Percentiles rank a stretch among this genome's conserved stretches.
Conservation (phyloP, 148 eudicot species). For the Fagopyrum esculentum region DNA sequence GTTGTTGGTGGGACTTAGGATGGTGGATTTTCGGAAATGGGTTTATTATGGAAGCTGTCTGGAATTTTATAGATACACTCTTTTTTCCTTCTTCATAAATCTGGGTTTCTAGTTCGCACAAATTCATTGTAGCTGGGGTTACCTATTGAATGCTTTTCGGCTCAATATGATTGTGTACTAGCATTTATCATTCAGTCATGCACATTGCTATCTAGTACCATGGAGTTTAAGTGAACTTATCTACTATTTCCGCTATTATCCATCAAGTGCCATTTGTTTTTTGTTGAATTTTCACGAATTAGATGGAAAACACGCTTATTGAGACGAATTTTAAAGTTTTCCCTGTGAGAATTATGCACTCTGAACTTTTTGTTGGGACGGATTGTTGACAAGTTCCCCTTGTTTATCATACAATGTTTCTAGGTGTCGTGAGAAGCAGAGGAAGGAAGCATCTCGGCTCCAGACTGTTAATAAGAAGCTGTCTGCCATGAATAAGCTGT, state of each 20-base stretch:
- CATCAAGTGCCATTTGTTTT: not conserved
- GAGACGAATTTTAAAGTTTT: not conserved
- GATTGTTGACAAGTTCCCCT: not conserved
- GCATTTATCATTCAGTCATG: not conserved
- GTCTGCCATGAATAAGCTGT: constrained; percentile 54
- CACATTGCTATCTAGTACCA: not conserved
- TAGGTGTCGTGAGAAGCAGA: constrained; percentile 65
- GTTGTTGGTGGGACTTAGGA: not conserved
- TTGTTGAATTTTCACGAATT: not conserved
- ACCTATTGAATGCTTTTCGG: not conserved
- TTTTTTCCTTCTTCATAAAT: not conserved
- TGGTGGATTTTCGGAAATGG: not conserved
- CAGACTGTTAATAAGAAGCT: constrained; percentile 50
- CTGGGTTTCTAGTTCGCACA: not conserved
- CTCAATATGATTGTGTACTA: not conserved
- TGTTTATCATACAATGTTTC: not conserved
- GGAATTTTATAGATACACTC: not conserved
- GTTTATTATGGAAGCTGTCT: not conserved
- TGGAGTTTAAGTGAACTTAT: not conserved
- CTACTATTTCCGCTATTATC: not conserved
- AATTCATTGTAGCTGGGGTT: not conserved
- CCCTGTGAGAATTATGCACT: not conserved
- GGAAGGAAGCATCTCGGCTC: constrained; percentile 57
- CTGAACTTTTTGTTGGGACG: not conserved
- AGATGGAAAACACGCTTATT: not conserved